phyloP scores from a whole-genome alignment of 495 filamentous ascomycete genomes.

The Neurospora sp. region DNA sequence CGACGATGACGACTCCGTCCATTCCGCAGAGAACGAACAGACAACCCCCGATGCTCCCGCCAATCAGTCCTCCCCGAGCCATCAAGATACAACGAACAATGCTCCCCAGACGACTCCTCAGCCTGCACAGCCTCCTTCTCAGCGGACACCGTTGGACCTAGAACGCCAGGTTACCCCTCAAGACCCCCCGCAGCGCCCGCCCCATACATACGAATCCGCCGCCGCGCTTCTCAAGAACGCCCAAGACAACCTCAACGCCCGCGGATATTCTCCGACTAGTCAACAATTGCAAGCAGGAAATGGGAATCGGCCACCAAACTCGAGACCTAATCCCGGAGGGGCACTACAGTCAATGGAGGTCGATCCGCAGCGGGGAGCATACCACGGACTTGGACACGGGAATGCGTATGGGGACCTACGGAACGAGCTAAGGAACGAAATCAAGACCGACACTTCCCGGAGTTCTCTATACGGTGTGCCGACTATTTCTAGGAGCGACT shows the following conservation, averaged over 20 bases:
- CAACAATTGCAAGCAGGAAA: background rate
- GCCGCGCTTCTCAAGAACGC: slow-evolving; percentile 25
- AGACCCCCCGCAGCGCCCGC: slow-evolving; percentile 23
- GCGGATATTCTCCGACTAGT: slow-evolving; percentile 4
- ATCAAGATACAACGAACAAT: background rate
- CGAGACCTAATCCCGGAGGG: slow-evolving; percentile 35
- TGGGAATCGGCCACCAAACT: slow-evolving; percentile 15
- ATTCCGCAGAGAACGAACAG: slow-evolving; percentile 33
- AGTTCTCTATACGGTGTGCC: slow-evolving; percentile 48
- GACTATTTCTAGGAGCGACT: slow-evolving; percentile 40
- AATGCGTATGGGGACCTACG: background rate
- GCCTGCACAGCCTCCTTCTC: slow-evolving; percentile 2
- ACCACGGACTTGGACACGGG: slow-evolving; percentile 22
- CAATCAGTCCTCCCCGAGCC: slow-evolving; percentile 5
- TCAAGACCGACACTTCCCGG: slow-evolving; percentile 57
- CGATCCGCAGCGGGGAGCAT: slow-evolving; percentile 32
- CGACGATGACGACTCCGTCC: slow-evolving; percentile 62
- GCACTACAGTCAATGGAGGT: slow-evolving; percentile 26
- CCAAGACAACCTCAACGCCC: slow-evolving; percentile 22
- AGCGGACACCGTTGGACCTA: slow-evolving; percentile 2
- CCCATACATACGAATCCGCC: slow-evolving; percentile 28
- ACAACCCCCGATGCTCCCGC: slow-evolving; percentile 16
- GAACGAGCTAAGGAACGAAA: slow-evolving; percentile 45
- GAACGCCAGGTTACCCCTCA: slow-evolving; percentile 12
- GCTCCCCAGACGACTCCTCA: background rate